Base-by-base conservation (phyloP, 345 rosid genomes). In the Aquilaria malaccensis region DNA sequence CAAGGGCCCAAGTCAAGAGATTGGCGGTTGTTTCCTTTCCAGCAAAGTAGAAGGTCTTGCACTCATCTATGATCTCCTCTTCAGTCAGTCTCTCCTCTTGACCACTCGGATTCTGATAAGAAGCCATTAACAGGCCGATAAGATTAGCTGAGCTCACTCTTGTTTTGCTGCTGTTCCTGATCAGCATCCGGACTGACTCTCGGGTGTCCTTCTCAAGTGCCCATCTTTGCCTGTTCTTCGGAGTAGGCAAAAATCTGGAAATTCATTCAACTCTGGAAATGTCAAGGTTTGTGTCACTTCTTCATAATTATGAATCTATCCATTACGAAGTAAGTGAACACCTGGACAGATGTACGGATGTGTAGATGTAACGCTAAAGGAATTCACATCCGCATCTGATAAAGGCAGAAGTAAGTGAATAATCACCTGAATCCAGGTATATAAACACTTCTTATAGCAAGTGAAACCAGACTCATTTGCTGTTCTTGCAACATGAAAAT, bases 41-140 rank as follows among this genome's bases (percentile, higher is more conserved):
- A 7, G 96, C 94, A 55, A 89, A 85, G 71, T 89, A 89, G 67
- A 93, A 85, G 6, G 94, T 89, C 70, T 93, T 85, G 81, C 94
- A 85, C 67, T 93, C 96, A 30, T 89, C 88, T 61, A 89, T 83
- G 45, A 93, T 78, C 61, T 89, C 92, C 67, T 85, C 92, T 13
- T 77, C 70, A 10, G 69, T 77, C 54, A 87, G 68, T 31, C 47
- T 84, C 73, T 87, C 91, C 62, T 87, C 93, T 68, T 71, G 55
- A 32, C 74, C 93, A 61, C 82, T 67, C 32, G 69, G 80, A 58
- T 80, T 83, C 49, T 53, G 76, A 52, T 77, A 75, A 0, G 88
- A 64, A 31, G 88, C 80, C 76, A 65, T 78, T 58, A 92, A 69
- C 57, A 79, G 80, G 62, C 74, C 59, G 37, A 92, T 82, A 32